Percentiles rank a stretch among this genome's conserved stretches.
Evolutionary conservation across 164 flowering plant species (phyloP).

Genomic region (Dillenia suffruticosa): DNA sequence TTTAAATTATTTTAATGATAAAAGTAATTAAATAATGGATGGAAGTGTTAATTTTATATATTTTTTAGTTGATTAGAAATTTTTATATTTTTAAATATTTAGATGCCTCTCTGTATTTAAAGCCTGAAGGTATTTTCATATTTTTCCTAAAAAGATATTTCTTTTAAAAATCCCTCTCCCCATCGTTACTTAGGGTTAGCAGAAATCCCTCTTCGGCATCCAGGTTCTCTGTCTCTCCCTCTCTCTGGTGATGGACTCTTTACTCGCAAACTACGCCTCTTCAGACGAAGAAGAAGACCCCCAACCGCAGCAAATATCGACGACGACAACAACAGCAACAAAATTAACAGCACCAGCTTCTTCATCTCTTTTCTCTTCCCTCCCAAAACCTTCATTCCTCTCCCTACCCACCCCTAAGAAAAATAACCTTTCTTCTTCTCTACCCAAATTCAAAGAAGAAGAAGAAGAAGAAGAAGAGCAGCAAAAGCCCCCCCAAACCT

Average conservation of each 20-base stretch:
- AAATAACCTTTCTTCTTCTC: not conserved
- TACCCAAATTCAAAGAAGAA: conserved; percentile 1
- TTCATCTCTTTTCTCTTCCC: conserved; percentile 11
- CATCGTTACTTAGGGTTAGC: no score
- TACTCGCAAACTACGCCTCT: conserved; percentile 62
- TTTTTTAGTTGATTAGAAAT: no score
- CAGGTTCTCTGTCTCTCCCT: conserved; percentile 2
- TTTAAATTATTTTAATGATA: no score
- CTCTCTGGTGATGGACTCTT: conserved; percentile 43
- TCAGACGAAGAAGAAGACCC: conserved; percentile 54
- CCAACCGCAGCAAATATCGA: not conserved
- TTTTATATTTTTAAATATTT: no score
- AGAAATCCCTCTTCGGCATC: no score
- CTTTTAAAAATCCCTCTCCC: no score
- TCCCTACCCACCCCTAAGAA: no score
- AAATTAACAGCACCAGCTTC: not conserved
- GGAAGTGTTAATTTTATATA: no score
- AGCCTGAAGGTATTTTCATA: no score
- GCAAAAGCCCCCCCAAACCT: conserved; percentile 7
- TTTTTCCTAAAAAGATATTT: no score
- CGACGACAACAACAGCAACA: conserved; percentile 3
- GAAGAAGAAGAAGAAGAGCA: not conserved
- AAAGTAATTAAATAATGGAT: no score
- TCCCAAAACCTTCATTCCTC: conserved; percentile 9
- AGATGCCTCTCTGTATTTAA: no score